Evolutionary conservation across 257 asterid genomes (phyloP).

Genomic region (Catharanthus roseus): DNA sequence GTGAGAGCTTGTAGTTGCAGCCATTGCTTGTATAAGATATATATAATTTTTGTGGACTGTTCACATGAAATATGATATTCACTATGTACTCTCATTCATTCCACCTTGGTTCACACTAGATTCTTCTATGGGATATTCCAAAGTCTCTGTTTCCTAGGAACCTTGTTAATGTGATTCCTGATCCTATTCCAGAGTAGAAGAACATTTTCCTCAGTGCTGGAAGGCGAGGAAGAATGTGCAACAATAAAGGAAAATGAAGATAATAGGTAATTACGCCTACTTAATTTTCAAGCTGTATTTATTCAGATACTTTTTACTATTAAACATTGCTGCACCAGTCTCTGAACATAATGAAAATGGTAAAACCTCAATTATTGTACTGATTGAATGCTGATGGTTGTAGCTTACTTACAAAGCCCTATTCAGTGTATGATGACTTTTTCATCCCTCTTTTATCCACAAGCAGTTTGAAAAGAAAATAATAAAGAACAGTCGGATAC

Average conservation of each 20-base stretch:
- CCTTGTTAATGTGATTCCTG: neutral
- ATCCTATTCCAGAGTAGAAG: slow-evolving; percentile 24
- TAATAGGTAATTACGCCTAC: slow-evolving; percentile 7
- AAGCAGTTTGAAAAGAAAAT: neutral
- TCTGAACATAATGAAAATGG: neutral
- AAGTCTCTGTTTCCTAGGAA: neutral
- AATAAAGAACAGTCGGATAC: neutral
- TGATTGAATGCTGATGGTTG: neutral
- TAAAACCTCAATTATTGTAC: neutral
- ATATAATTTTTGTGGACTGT: too few relatives aligned
- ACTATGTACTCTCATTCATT: neutral
- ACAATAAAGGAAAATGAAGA: slow-evolving; percentile 8
- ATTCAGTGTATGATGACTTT: neutral
- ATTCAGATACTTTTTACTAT: neutral
- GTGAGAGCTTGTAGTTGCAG: neutral
- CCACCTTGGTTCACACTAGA: neutral
- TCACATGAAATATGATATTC: neutral
- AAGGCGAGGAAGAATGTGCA: slow-evolving; percentile 17
- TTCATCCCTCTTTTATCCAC: neutral
- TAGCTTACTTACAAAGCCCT: neutral
- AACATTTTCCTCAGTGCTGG: slow-evolving; percentile 25
- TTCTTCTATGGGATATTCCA: neutral
- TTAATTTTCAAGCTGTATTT: neutral
- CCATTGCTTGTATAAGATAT: neutral
- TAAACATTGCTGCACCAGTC: neutral